phyloP scores from a whole-genome alignment of 345 rosid genomes.

The Acer campestre region DNA sequence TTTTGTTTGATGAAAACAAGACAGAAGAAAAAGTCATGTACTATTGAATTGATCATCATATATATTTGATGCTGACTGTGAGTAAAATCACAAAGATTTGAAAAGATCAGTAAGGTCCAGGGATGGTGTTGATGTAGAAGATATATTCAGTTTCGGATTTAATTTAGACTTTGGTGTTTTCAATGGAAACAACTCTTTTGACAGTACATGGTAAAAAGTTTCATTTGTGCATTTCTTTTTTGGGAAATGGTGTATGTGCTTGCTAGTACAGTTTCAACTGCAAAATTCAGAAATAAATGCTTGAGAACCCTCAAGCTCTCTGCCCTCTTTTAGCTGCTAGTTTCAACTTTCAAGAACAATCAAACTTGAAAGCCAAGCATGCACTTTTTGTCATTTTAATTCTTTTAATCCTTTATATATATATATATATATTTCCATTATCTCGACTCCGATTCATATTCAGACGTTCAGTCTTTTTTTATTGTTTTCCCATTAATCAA shows the following conservation, averaged over 20 bases:
- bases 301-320: neutral
- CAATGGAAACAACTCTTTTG: slow-evolving; percentile 1
- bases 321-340: neutral
- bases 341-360: slow-evolving; percentile 18
- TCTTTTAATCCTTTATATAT: neutral
- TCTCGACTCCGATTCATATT: neutral
- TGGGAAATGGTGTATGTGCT: slow-evolving; percentile 23
- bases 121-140: slow-evolving; percentile 17
- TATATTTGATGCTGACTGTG: slow-evolving; percentile 27
- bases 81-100: slow-evolving; percentile 37
- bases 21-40: slow-evolving; percentile 50
- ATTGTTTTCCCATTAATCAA: neutral
- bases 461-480: neutral
- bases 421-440: too few relatives aligned
- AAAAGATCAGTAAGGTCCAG: neutral
- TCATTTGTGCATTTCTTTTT: slow-evolving; percentile 25
- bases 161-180: too few relatives aligned
- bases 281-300: slow-evolving; percentile 26
- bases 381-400: slow-evolving; percentile 1
- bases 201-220: slow-evolving; percentile 22
- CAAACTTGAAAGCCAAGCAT: slow-evolving; percentile 19
- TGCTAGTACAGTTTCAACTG: slow-evolving; percentile 1
- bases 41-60: slow-evolving; percentile 36
- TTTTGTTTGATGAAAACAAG: slow-evolving; percentile 66
- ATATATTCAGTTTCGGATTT: slow-evolving; percentile 17